Conservation (phyloP, 495 filamentous ascomycete genomes). For the Neurospora tetraspora region DNA sequence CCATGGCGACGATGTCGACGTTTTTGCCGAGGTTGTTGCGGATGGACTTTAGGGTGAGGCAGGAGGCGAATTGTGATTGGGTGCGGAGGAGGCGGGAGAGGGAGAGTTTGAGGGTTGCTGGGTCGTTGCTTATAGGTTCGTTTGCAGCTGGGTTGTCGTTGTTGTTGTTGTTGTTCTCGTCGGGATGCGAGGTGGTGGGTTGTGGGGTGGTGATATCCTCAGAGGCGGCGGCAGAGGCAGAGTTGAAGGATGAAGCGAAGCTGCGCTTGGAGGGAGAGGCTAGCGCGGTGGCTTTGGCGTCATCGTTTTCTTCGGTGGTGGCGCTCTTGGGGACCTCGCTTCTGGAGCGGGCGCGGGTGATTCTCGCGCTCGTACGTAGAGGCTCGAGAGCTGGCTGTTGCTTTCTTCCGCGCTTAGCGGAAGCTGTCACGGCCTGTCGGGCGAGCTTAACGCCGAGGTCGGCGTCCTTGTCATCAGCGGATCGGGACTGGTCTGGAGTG, state of each 20-base stretch:
- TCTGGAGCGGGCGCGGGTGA: conserved; percentile 16
- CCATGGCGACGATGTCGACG: conserved; percentile 60
- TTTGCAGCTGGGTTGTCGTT: background rate
- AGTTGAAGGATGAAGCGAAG: conserved; percentile 15
- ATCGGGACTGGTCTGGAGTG: background rate
- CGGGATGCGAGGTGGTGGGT: background rate
- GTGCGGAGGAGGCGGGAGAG: conserved; percentile 44
- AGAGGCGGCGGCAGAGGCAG: background rate
- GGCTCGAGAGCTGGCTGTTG: conserved; percentile 11
- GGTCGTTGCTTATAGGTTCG: conserved; percentile 2
- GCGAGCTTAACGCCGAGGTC: conserved; percentile 29
- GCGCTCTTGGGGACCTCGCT: conserved; percentile 15
- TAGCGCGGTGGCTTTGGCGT: conserved; percentile 6
- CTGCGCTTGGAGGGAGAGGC: conserved; percentile 9
- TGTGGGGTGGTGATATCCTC: background rate
- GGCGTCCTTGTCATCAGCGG: background rate
- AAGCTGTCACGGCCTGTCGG: conserved; percentile 18
- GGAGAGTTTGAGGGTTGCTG: conserved; percentile 26
- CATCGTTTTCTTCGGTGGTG: conserved; percentile 10
- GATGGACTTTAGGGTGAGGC: conserved; percentile 55
- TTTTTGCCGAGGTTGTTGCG: conserved; percentile 41
- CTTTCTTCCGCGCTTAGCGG: conserved; percentile 15
- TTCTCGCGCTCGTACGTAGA: conserved; percentile 10
- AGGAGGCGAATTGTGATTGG: conserved; percentile 54
- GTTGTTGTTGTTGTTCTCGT: background rate